Conservation (phyloP, 2,329 filamentous ascomycete genomes). For the Cytospora chrysosperma region DNA sequence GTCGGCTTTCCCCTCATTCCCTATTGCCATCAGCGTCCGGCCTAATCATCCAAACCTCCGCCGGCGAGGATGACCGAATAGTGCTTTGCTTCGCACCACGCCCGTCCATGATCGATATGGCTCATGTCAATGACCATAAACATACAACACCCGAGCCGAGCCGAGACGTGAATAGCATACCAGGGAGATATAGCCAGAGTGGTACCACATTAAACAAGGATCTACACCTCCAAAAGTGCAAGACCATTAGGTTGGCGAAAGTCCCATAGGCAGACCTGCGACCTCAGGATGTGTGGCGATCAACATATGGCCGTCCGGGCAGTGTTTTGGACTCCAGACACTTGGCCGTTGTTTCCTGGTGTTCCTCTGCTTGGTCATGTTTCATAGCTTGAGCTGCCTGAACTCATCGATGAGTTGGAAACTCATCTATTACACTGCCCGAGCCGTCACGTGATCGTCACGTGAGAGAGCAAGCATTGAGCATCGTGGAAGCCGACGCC, state of each 20-base stretch:
- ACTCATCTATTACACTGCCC: neutral
- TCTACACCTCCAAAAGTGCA: conserved; percentile 29
- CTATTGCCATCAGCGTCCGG: conserved; percentile 30
- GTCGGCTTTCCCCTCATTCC: too few relatives aligned
- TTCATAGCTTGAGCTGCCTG: neutral
- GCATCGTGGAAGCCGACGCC: neutral
- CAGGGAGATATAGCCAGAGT: conserved; percentile 34
- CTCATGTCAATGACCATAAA: conserved; percentile 29
- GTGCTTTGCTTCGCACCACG: conserved; percentile 24
- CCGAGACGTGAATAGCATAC: conserved; percentile 30
- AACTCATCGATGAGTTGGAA: too few relatives aligned
- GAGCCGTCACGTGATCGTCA: neutral
- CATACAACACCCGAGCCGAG: conserved; percentile 30
- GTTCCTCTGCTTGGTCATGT: conserved; percentile 6
- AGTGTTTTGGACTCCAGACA: conserved; percentile 13
- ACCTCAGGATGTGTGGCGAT: neutral
- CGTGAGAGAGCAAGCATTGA: neutral
- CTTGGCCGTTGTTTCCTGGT: neutral
- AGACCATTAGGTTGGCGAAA: conserved; percentile 29
- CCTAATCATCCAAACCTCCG: conserved; percentile 32
- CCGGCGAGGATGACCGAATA: conserved; percentile 25
- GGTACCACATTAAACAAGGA: conserved; percentile 30
- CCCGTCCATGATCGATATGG: conserved; percentile 33
- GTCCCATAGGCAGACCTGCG: conserved; percentile 32
- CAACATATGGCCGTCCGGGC: conserved; percentile 3